Conservation (phyloP, 2,329 filamentous ascomycete genomes). For the Microdochium nivale region DNA sequence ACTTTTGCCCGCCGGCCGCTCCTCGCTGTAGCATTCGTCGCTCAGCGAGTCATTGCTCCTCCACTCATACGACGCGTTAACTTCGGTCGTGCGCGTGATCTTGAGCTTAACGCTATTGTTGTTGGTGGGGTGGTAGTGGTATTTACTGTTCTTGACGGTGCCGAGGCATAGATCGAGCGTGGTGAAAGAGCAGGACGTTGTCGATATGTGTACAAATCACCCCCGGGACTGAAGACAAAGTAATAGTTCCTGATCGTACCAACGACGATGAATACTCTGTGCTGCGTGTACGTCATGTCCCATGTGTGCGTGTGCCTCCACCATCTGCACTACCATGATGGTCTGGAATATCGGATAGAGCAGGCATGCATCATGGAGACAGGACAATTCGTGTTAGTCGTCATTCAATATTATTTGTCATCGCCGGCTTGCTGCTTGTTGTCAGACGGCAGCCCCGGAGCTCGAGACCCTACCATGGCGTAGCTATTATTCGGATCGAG, state of each 20-base stretch:
- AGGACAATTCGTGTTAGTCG: not conserved
- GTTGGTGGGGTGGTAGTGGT: not conserved
- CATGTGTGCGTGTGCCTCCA: constrained; percentile 4
- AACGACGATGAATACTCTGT: not conserved
- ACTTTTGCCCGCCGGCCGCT: not conserved
- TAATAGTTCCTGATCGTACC: not conserved
- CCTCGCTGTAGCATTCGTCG: not conserved
- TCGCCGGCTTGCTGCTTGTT: constrained; percentile 3
- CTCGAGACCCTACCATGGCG: not conserved
- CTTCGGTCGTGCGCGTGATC: not conserved
- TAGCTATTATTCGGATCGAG: not conserved
- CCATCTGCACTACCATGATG: constrained; percentile 2
- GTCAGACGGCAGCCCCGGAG: not conserved
- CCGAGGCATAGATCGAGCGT: not conserved
- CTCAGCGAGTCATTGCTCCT: not conserved
- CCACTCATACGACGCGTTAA: not conserved
- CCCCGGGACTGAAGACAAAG: not conserved
- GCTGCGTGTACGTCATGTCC: constrained; percentile 5
- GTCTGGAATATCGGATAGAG: constrained; percentile 1
- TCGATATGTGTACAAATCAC: not conserved
- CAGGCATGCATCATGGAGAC: not conserved
- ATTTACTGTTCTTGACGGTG: not conserved
- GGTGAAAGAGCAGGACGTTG: not conserved
- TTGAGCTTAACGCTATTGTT: not conserved
- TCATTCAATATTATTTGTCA: no score